phyloP scores from a whole-genome alignment of 352 stramenopile genomes.

The Phytophthora megakarya region DNA sequence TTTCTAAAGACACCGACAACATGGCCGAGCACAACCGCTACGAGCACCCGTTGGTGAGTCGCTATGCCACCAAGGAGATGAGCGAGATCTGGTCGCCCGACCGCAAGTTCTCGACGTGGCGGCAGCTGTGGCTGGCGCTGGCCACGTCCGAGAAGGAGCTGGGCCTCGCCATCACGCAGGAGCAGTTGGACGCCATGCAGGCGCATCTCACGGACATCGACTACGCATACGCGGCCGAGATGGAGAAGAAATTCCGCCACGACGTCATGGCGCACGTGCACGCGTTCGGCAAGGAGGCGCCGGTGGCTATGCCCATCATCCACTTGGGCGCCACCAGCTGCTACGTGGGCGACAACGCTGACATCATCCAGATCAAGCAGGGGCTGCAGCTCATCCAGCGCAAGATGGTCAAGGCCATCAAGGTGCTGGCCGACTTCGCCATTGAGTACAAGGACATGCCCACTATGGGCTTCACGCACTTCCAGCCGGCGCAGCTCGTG shows the following conservation, averaged over 20 bases:
- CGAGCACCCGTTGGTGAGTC: constrained; percentile 89
- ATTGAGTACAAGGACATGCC: constrained; percentile 96
- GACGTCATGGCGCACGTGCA: constrained; percentile 99
- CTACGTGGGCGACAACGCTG: constrained; percentile 99
- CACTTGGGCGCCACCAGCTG: constrained; percentile 98
- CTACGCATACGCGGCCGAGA: constrained; percentile 96
- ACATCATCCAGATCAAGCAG: constrained; percentile 98
- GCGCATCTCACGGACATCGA: constrained; percentile 97
- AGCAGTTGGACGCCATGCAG: constrained; percentile 97
- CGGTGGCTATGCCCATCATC: constrained; percentile 98
- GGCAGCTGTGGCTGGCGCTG: constrained; percentile 98
- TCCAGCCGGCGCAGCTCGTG: constrained; percentile 99
- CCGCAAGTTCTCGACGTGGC: constrained; percentile 99
- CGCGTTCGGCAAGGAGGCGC: constrained; percentile 96
- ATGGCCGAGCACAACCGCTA: constrained; percentile 78
- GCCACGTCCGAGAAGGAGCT: constrained; percentile 97
- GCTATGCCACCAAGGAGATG: constrained; percentile 99
- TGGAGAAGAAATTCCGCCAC: constrained; percentile 99
- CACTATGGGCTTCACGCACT: constrained; percentile 99
- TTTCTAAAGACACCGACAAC: constrained; percentile 11
- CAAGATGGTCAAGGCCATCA: constrained; percentile 98
- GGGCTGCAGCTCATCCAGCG: constrained; percentile 94
- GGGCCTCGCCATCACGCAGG: constrained; percentile 96
- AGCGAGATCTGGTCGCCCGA: constrained; percentile 98
- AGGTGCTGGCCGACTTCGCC: constrained; percentile 95